Conservation (phyloP, 1,284 basidiomycete species). For the Trametes versicolor region DNA sequence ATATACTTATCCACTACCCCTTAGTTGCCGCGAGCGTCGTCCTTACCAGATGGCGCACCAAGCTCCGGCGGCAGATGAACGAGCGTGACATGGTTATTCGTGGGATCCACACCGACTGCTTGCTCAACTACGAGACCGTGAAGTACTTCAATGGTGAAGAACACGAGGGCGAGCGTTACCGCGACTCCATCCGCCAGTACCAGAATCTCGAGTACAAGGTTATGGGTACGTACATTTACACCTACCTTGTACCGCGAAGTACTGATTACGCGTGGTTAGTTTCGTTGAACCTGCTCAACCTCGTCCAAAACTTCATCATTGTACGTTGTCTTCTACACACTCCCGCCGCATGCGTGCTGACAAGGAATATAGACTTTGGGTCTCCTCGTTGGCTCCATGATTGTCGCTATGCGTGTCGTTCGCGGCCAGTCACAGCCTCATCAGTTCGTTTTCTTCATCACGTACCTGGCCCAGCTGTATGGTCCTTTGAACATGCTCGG, state of each 20-base stretch:
- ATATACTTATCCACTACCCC: constrained; percentile 27
- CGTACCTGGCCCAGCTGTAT: constrained; percentile 83
- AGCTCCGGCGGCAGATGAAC: constrained; percentile 78
- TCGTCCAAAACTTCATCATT: constrained; percentile 84
- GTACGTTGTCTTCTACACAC: constrained; percentile 49
- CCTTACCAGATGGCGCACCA: constrained; percentile 78
- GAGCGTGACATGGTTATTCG: constrained; percentile 79
- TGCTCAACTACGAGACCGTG: constrained; percentile 87
- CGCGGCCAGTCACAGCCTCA: constrained; percentile 57
- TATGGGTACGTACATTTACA: constrained; percentile 56
- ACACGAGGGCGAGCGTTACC: constrained; percentile 81
- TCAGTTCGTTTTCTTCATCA: constrained; percentile 83
- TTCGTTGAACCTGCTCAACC: constrained; percentile 76
- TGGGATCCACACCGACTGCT: constrained; percentile 82
- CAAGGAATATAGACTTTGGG: constrained; percentile 64
- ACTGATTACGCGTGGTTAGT: constrained; percentile 49
- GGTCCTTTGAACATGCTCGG: constrained; percentile 79
- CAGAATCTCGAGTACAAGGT: constrained; percentile 81
- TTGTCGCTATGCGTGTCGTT: constrained; percentile 76
- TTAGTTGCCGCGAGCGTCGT: constrained; percentile 71
- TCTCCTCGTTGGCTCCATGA: constrained; percentile 80
- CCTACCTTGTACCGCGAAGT: neutral
- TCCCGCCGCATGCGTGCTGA: constrained; percentile 13
- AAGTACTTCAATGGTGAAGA: constrained; percentile 88
- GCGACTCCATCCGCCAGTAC: constrained; percentile 78